Conservation (phyloP, 371 early-diverging fungal species). For the Amoeboaphelidium protococcarum region DNA sequence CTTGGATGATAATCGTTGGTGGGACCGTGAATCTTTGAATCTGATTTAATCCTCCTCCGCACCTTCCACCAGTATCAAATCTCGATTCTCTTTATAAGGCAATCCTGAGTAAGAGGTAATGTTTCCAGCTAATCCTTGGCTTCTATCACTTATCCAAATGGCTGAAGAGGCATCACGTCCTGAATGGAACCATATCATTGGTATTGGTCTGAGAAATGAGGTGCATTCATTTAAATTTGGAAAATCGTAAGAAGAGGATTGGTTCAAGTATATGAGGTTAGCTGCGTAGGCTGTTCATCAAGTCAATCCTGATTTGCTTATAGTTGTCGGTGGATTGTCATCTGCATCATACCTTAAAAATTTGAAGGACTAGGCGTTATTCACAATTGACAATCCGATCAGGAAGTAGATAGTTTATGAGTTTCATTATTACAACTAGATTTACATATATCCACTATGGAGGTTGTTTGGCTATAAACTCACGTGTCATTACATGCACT, state of each 20-base stretch:
- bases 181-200: neutral
- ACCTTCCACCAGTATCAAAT: too few species aligned
- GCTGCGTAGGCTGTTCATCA: neutral
- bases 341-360: neutral
- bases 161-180: neutral
- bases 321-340: neutral
- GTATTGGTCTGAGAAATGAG: neutral
- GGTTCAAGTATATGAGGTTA: neutral
- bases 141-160: neutral
- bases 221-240: neutral
- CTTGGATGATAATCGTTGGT: neutral
- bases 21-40: neutral
- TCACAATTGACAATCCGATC: neutral
- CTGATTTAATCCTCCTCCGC: too few species aligned
- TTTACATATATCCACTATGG: neutral
- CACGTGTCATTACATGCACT: neutral
- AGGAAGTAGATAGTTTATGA: neutral
- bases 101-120: too few species aligned
- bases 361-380: neutral
- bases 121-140: neutral
- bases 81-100: too few species aligned
- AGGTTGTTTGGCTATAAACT: neutral
- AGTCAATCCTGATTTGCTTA: neutral
- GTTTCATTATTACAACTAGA: neutral
- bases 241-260: neutral